A percentile compares a stretch with the other conserved stretches of the same genome.
Conservation (phyloP, 805 yeast species). For the Yarrowia divulgata region DNA sequence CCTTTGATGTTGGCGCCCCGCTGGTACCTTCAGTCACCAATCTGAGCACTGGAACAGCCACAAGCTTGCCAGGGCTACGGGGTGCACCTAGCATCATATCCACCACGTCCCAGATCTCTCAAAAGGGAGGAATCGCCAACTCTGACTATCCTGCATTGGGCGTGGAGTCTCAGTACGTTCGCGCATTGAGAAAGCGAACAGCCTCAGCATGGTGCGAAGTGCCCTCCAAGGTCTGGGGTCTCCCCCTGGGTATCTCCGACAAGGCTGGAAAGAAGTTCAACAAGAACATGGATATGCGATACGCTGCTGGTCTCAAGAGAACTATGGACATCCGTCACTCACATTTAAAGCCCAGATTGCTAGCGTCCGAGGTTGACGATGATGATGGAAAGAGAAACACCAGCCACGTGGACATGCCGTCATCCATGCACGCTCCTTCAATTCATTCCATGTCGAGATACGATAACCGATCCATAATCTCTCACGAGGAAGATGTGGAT, state of each 20-base stretch:
- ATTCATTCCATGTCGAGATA: conserved; percentile 32
- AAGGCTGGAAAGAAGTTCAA: conserved; percentile 39
- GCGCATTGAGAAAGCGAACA: conserved; percentile 45
- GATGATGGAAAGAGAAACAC: conserved; percentile 31
- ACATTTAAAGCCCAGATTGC: conserved; percentile 62
- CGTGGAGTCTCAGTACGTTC: conserved; percentile 45
- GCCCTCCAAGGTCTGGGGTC: conserved; percentile 46
- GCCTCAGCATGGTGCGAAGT: conserved; percentile 49
- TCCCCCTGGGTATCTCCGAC: conserved; percentile 46
- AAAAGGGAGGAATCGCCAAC: neutral
- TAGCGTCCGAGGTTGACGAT: conserved; percentile 54
- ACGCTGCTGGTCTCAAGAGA: conserved; percentile 43
- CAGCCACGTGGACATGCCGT: conserved; percentile 16
- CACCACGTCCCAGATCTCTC: conserved; percentile 18
- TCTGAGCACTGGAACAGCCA: conserved; percentile 44
- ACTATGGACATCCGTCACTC: conserved; percentile 53
- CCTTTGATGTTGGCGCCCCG: conserved; percentile 32
- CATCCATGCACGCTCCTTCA: conserved; percentile 23
- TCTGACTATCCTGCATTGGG: conserved; percentile 31
- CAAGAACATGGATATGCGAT: conserved; percentile 45
- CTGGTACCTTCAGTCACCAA: conserved; percentile 38
- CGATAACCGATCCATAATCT: conserved; percentile 20
- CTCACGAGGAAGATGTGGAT: conserved; percentile 25
- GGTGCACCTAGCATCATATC: conserved; percentile 31
- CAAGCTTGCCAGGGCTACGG: conserved; percentile 44